phyloP scores from a whole-genome alignment of 257 asterid genomes.

The Penstemon newberryi region DNA sequence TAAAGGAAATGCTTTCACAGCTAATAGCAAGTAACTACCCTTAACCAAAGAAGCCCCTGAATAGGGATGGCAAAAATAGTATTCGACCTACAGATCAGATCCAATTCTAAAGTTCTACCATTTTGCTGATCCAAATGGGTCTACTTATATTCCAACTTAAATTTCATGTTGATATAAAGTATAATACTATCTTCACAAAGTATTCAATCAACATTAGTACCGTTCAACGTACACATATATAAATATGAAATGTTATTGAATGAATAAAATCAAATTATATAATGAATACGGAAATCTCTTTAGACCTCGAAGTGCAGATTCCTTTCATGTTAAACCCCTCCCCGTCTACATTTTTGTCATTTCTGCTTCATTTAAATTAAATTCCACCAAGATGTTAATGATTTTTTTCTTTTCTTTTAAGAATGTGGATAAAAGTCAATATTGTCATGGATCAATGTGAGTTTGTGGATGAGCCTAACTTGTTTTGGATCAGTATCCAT shows the following conservation, averaged over 20 bases:
- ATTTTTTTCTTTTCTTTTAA: too few relatives aligned
- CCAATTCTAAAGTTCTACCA: not conserved
- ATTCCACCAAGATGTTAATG: not conserved
- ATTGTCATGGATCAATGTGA: not conserved
- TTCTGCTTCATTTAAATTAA: not conserved
- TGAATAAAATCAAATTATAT: not conserved
- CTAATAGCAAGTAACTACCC: not conserved
- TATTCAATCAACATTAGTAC: not conserved
- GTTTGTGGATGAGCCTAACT: not conserved
- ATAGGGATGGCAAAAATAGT: not conserved
- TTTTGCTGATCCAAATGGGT: constrained; percentile 3
- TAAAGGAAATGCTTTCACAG: not conserved
- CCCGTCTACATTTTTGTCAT: not conserved
- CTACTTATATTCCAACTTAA: not conserved
- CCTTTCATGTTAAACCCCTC: not conserved
- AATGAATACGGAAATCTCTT: not conserved
- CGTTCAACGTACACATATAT: not conserved
- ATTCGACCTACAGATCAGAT: not conserved
- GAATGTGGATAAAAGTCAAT: too few relatives aligned
- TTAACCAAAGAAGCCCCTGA: constrained; percentile 5
- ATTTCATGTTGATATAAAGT: not conserved
- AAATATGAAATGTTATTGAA: not conserved
- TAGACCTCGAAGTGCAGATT: not conserved
- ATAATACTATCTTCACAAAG: not conserved
- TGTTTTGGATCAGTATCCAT: not conserved